Evolutionary conservation across 306 rosid species (phyloP), one percentile per base, ranked within the genome.

Genomic region (Cajanus cajan): DNA sequence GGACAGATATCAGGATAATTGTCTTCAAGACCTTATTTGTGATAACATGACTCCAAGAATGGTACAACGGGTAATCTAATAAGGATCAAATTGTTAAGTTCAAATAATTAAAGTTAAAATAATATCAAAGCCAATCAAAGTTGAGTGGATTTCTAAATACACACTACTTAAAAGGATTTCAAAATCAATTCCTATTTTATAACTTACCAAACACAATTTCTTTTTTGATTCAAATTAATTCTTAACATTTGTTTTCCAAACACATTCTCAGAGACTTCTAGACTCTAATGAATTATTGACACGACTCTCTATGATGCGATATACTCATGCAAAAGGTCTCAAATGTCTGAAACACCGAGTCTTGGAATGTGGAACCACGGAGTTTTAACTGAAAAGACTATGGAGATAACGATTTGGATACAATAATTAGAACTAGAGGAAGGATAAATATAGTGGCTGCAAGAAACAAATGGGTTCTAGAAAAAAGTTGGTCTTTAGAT

Each of bases 161-260:
- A 54, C 14, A 59, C 9, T 25, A 28, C 34, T 0, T 11, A 25
- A 24, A 57, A 13, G 39, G 40, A 59, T 59, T 28, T 25, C 19
- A 25, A 59, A 73, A n/a, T 63, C 65, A 48, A 31, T 33, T 63
- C 73, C 57, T 54, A 67, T 52, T 67, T 40, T 67, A 4, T 65
- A 65, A 64, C 52, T 21, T 73, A 15, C 39, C 40, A 48, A 48
- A 7, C 24, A 16, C 5, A 45, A 40, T 76, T 44, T 75, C 34
- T 61, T 45, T 59, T 44, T 44, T 16, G 48, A 64, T 13, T 50
- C 47, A 19, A 76, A 47, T 36, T 47, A 21, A 54, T 39, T 73
- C 78, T 24, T 73, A 73, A 55, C 55, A 7, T 21, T 73, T 36
- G 45, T 43, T 75, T 62, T 61, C 45, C 31, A 51, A 59, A 77